Conservation (phyloP, 192 early-diverging fungal genomes). For the Rhizoclosmatium sp. region DNA sequence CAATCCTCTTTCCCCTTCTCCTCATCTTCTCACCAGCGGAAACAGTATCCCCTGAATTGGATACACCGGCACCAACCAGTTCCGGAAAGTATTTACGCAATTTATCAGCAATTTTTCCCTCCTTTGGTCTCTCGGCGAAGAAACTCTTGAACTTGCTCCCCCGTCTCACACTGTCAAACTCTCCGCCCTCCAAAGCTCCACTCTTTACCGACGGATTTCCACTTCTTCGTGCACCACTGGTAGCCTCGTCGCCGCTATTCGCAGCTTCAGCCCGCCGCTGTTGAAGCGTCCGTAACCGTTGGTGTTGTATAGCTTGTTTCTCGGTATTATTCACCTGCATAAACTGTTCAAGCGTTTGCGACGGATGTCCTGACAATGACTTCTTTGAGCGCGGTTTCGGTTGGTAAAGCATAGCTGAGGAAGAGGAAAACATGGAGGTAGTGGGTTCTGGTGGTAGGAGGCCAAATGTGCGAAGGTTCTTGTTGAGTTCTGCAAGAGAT, state of each 20-base stretch:
- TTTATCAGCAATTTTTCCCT: constrained; percentile 91
- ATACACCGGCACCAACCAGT: neutral
- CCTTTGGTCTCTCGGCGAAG: constrained; percentile 94
- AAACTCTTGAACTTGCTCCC: constrained; percentile 66
- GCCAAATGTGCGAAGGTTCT: neutral
- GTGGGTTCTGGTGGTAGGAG: constrained; percentile 13
- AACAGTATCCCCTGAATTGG: neutral
- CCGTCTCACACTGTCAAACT: constrained; percentile 6
- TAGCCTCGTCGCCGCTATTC: neutral
- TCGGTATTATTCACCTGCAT: neutral
- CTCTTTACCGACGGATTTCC: neutral
- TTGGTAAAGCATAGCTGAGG: no score
- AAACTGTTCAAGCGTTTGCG: no score
- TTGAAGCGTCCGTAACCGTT: constrained; percentile 28
- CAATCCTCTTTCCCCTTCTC: no score
- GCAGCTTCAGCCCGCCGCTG: constrained; percentile 14
- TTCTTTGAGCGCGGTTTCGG: no score
- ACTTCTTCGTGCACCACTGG: neutral
- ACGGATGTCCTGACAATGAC: no score
- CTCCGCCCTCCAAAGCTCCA: neutral
- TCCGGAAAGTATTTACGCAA: constrained; percentile 93
- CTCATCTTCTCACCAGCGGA: neutral
- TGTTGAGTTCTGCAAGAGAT: constrained; percentile 14
- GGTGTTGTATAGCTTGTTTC: constrained; percentile 7
- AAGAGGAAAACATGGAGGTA: no score